A percentile compares a stretch with the other conserved stretches of the same genome.
Evolutionary conservation across 768 basidiomycete genomes (phyloP).

Genomic region (Calocera viscosa): DNA sequence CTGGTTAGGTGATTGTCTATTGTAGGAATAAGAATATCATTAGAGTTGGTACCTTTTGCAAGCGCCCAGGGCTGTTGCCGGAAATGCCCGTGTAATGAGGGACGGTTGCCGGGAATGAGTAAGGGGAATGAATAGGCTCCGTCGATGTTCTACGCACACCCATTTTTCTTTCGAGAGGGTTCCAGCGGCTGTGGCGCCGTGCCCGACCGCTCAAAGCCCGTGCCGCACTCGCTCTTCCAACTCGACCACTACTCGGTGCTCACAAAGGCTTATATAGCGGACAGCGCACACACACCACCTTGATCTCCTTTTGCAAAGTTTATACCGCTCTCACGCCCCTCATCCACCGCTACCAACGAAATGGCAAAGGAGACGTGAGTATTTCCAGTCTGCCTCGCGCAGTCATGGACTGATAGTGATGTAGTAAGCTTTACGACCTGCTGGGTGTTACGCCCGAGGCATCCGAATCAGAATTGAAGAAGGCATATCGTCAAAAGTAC

Average conservation of each 20-base stretch:
- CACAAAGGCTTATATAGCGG: background rate
- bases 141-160: background rate
- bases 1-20: background rate
- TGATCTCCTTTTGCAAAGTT: background rate
- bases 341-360: background rate
- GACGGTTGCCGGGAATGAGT: background rate
- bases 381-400: background rate
- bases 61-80: too few species aligned
- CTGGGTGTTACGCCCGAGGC: conserved; percentile 72
- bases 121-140: conserved; percentile 4
- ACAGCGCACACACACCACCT: background rate
- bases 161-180: conserved; percentile 10
- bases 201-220: background rate
- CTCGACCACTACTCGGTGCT: background rate
- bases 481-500: conserved; percentile 90
- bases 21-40: background rate
- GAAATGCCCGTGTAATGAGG: too few species aligned
- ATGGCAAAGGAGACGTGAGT: conserved; percentile 20
- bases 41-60: too few species aligned
- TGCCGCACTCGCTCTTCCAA: background rate
- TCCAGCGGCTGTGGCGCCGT: conserved; percentile 4
- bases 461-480: conserved; percentile 78
- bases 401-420: background rate
- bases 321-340: background rate
- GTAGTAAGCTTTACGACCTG: conserved; percentile 83